Evolutionary conservation across 1,284 basidiomycete species (phyloP).

Genomic region (Coriolopsis trogii): DNA sequence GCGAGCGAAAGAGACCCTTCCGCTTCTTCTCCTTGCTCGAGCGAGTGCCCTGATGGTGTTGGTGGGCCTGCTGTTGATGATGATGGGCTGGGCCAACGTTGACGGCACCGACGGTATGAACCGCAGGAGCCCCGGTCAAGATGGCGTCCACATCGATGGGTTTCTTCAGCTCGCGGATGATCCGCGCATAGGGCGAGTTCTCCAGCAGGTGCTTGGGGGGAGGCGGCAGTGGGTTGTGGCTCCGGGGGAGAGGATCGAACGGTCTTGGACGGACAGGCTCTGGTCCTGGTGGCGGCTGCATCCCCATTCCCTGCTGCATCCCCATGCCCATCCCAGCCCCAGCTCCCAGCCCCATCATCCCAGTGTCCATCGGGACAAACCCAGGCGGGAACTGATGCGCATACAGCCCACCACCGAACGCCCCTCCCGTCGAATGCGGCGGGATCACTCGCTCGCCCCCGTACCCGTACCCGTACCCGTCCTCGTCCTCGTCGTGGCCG

Average conservation of each 20-base stretch:
- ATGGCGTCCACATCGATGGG: slow-evolving; percentile 23
- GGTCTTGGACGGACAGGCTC: slow-evolving; percentile 11
- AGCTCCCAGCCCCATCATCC: not conserved
- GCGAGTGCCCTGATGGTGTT: slow-evolving; percentile 12
- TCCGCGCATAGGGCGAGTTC: slow-evolving; percentile 18
- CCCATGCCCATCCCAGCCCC: not conserved
- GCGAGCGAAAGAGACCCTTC: slow-evolving; percentile 26
- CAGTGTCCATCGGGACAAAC: not conserved
- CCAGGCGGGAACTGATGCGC: slow-evolving; percentile 3
- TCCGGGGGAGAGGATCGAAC: slow-evolving; percentile 9
- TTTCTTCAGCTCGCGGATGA: slow-evolving; percentile 23
- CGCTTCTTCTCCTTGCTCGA: slow-evolving; percentile 23
- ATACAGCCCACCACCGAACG: no score
- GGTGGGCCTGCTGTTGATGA: not conserved
- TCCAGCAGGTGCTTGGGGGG: slow-evolving; percentile 26
- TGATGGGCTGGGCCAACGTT: not conserved
- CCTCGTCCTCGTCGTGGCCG: not conserved
- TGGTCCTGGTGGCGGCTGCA: not conserved
- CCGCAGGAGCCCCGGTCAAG: slow-evolving; percentile 12
- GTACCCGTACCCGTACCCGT: not conserved
- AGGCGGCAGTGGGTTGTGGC: slow-evolving; percentile 26
- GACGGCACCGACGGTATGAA: slow-evolving; percentile 18
- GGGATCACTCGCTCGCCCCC: slow-evolving; percentile 12
- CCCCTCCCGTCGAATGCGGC: not conserved
- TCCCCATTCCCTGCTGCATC: not conserved